Evolutionary conservation across 225 moss, liverwort and hornwort species (phyloP), one percentile per base, ranked within the genome.

Genomic region (Physcomitrium patens): DNA sequence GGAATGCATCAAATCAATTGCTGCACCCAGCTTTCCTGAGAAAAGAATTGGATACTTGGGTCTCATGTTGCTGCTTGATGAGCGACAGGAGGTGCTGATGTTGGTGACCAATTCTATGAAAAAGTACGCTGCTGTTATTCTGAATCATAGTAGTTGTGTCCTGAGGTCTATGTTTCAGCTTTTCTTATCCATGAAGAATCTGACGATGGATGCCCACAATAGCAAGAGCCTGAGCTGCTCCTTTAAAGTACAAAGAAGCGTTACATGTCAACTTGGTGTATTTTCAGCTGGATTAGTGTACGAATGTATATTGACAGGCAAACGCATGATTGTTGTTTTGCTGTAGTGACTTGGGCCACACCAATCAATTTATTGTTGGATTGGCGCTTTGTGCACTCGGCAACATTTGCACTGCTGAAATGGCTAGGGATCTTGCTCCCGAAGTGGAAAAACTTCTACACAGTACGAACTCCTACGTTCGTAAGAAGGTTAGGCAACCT

Each of bases 381-480:
- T 87, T 97, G 84, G 96, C 90, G 42, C 71, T 97, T 41, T 97
- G 96, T 90, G 83, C 94, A 43, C 84, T 97, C 26, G 96, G 96
- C 70, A 97, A 94, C 85, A 93, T 97, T 61, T 94, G 96, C 73
- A 94, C 96, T 12, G 88, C 89, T 76, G 94, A 97, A 83, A 97
- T 97, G 96, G 92, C 96, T 54, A 85, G 83, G 73, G 96, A 97
- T 79, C 90, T 97, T 82, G 89, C 96, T 47, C 87, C 89, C 23
- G 96, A 94, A 82, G 96, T 97, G 52, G 96, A 97, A 71, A 94
- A 93, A 69, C 84, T 94, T 60, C 82, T 97, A 27, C 94, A 91
- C 41, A 92, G 90, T 80, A 92, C 87, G 79, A 94, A 97, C 62
- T 90, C 94, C 42, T 97, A 97, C 62, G 85, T 97, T 86, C 89